Evolutionary conservation across 164 flowering plant species (phyloP), one percentile per base, ranked within the genome.

Genomic region (Vitis riparia): DNA sequence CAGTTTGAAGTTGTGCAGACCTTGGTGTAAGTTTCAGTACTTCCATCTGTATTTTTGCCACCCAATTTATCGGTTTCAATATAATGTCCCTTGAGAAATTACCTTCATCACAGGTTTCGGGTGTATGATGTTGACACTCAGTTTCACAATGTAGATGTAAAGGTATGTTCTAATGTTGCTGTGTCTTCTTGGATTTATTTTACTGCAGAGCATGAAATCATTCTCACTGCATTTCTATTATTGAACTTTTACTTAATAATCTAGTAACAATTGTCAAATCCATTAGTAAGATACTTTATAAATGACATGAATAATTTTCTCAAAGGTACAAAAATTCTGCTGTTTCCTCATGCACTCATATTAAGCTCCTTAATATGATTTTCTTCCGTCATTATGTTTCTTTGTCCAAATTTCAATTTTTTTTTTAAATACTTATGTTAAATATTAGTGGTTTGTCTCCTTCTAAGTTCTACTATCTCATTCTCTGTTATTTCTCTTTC

Each of bases 101-200:
- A 30, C 16, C 29, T 66, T 19, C 52, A 17, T 72, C 51, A 62
- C 94, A 94, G 97, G 88, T 91, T 91, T 67, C 88, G 75, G 76
- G 78, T 91, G 49, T 94, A 84, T 84, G 96, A 94, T 79, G 83
- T 91, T 70, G 96, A 92, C 77, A 84, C 89, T 69, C 87, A 86
- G 68, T 91, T 85, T 79, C 97, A 91, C 64, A 82, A 83, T 77
- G 69, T 80, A 14, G 93, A 87, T 29, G 90, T 82, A 17, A 85
- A 92, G 99, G 99, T 94, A 86, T 63, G 49, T 15, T 58, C 47
- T 27, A 67, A 11, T 57, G 51, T n/a, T 75, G 56, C 12, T 37
- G 2, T 62, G 3, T 37, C 51, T 19, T 16, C 5, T 52, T 51
- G 48, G 3, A 13, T 57, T 44, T 15, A 15, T 67, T 53, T 49